Percentiles rank a stretch among this genome's conserved stretches.
phyloP scores from a whole-genome alignment of 805 yeast genomes.

The Hagleromyces aurorensis region DNA sequence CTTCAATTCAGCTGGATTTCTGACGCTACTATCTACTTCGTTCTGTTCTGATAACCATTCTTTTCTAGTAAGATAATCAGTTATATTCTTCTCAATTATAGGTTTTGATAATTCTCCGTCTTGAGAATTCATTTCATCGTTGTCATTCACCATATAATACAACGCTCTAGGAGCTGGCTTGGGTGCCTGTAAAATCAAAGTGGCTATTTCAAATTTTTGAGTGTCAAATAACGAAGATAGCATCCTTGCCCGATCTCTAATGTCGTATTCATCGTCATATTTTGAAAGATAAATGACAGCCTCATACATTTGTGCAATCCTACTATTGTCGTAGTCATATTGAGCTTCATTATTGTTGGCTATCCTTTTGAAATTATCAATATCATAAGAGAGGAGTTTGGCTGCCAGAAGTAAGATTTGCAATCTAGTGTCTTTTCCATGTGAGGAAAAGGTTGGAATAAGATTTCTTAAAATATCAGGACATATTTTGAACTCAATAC shows the following conservation, averaged over 20 bases:
- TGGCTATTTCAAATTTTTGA: constrained; percentile 51
- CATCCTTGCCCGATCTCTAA: constrained; percentile 79
- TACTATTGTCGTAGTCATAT: constrained; percentile 30
- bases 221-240: constrained; percentile 51
- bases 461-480: constrained; percentile 69
- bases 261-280: constrained; percentile 67
- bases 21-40: constrained; percentile 18
- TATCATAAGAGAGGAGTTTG: constrained; percentile 53
- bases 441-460: constrained; percentile 44
- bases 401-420: constrained; percentile 70
- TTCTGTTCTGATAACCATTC: constrained; percentile 16
- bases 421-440: constrained; percentile 51
- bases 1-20: constrained; percentile 34
- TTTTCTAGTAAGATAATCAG: constrained; percentile 7
- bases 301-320: constrained; percentile 46
- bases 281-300: constrained; percentile 56
- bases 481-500: constrained; percentile 41
- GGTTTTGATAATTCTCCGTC: constrained; percentile 1
- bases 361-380: constrained; percentile 35
- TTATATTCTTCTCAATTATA: constrained; percentile 8
- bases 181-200: constrained; percentile 67
- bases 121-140: constrained; percentile 1
- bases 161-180: constrained; percentile 49
- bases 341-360: constrained; percentile 14
- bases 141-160: not conserved